Base-by-base conservation (phyloP, 2,329 filamentous ascomycete species). In the Stachybotrys chlorohalonatus region DNA sequence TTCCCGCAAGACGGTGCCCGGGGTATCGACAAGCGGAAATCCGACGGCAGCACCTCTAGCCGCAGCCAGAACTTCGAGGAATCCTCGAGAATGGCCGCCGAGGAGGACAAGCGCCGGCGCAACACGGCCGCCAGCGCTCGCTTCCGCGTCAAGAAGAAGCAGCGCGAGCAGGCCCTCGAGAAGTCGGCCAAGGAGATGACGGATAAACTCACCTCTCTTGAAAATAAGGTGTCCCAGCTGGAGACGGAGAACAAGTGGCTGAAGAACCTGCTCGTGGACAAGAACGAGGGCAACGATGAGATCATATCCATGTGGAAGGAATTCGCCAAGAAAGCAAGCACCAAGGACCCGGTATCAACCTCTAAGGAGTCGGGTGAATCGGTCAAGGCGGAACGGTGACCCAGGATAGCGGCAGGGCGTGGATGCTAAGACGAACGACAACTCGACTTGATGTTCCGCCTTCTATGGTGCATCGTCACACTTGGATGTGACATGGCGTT, bases 101-200 rank as follows among this genome's bases (percentile, higher is more conserved):
- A 95, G 70, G 90, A 95, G 72, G 90, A 95, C 69, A 95, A 95
- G 75, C 86, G 90, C 52, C 84, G 90, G 56, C 85, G 90, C 59
- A 95, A 95, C 74, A 95, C 91, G 2, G 90, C 90, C 36, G 90
- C 90, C 54, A 91, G 86, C 60, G 90, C 90, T 16, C 87, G 90
- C 52, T 95, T 95, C 80, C 87, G 90, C 56, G 84, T 94, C 68
- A 95, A 95, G 84, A 95, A 95, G 86, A 95, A 95, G 83, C 89
- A 94, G 74, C 86, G 90, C 52, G 90, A 95, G 75, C 88, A 92
- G 70, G 87, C 89, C 8, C 83, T 95, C 53, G 89, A 93, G 71
- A 84, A 84, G 65, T 86, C 84, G 4, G 86, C 90, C 63, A 90
- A 91, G 71, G 90, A 95, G 62, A 89, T 93, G 73, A 83, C 83